Evolutionary conservation across 169 alveolate species (phyloP).

Genomic region (Eimeria tenella): DNA sequence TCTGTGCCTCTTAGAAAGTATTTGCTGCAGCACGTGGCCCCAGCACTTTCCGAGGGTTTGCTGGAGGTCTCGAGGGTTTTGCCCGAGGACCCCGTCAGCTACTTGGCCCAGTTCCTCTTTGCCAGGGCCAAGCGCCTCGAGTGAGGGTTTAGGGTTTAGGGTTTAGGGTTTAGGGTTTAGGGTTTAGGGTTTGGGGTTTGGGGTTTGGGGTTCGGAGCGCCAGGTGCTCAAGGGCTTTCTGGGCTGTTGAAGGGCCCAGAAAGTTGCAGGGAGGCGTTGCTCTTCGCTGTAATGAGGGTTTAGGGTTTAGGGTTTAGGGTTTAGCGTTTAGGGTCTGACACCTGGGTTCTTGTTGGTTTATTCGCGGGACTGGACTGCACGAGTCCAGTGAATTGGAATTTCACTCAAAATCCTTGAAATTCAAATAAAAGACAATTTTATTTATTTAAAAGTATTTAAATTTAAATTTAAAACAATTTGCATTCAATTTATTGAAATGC

Average conservation of each 20-base stretch:
- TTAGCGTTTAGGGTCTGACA: no score
- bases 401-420: no score
- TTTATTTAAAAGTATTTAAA: no score
- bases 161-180: constrained; percentile 15
- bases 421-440: no score
- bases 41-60: constrained; percentile 91
- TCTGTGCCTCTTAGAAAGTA: constrained; percentile 88
- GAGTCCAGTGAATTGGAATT: neutral
- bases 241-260: no score
- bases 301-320: neutral
- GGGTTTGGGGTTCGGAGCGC: no score
- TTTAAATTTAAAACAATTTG: no score
- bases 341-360: no score
- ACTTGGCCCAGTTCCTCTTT: constrained; percentile 74
- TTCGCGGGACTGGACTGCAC: no score
- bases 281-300: neutral
- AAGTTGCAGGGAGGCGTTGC: no score
- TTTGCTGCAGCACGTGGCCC: constrained; percentile 92
- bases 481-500: neutral
- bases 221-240: no score
- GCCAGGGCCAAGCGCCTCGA: constrained; percentile 9
- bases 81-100: constrained; percentile 94
- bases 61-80: constrained; percentile 89
- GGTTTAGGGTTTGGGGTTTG: constrained; percentile 1
- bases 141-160: neutral